A percentile compares a stretch with the other conserved stretches of the same genome.
Conservation (phyloP, 176 grass and related monocot species). For the Tuctoria greenei region DNA sequence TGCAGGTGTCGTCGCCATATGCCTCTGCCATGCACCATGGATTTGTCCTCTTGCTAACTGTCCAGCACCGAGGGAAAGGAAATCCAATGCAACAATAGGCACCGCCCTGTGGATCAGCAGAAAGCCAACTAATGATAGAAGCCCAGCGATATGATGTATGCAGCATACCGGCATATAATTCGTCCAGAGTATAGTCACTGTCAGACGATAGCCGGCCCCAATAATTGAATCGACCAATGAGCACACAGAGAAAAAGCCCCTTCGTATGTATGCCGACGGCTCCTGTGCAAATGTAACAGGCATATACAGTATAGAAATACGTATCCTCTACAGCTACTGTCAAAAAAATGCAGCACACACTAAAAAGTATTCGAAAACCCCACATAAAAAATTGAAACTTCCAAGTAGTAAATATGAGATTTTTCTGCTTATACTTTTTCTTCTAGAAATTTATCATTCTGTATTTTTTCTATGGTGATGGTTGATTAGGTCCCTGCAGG, state of each 20-base stretch:
- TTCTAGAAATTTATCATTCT: too few species aligned
- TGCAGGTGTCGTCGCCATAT: not conserved
- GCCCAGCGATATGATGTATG: not conserved
- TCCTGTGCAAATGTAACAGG: not conserved
- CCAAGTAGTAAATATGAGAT: too few species aligned
- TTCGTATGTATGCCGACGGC: not conserved
- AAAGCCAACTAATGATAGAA: not conserved
- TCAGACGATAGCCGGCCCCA: not conserved
- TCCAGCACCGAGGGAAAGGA: not conserved
- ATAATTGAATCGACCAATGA: not conserved
- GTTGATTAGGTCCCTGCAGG: too few species aligned
- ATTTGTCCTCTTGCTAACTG: not conserved
- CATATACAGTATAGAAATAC: not conserved
- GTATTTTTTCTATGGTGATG: too few species aligned
- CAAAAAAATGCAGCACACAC: not conserved
- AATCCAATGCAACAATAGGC: not conserved
- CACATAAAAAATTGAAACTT: too few species aligned
- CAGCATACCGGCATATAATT: not conserved
- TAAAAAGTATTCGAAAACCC: too few species aligned
- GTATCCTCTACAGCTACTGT: not conserved
- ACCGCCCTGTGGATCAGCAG: not conserved
- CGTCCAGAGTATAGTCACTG: not conserved
- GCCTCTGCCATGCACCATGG: not conserved
- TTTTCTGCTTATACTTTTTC: too few species aligned
- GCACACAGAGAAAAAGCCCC: not conserved